Percentiles rank a stretch among this genome's conserved stretches.
phyloP scores from a whole-genome alignment of 495 filamentous ascomycete species.

The Neurospora africana region DNA sequence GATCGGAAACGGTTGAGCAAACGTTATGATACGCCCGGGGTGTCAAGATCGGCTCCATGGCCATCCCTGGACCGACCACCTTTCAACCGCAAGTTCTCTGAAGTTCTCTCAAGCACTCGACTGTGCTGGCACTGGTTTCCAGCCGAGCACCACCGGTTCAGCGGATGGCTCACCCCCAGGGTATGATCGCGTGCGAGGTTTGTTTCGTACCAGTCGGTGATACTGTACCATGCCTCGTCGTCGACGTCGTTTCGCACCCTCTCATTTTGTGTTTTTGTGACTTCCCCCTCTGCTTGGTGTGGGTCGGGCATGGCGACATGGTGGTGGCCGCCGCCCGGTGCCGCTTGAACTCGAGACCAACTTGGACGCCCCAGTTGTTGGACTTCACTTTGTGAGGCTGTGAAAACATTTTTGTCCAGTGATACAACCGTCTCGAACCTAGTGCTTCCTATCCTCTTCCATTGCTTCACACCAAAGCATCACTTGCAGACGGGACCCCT shows the following conservation, averaged over 20 bases:
- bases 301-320: not conserved
- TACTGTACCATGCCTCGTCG: not conserved
- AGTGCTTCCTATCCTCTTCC: not conserved
- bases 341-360: not conserved
- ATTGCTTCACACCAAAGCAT: not conserved
- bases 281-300: not conserved
- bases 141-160: not conserved
- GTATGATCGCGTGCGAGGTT: not conserved
- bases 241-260: not conserved
- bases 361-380: not conserved
- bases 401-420: not conserved
- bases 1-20: not conserved
- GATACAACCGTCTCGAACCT: not conserved
- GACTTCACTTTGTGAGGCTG: not conserved
- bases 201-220: not conserved
- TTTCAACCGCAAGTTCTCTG: not conserved
- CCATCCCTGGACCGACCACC: not conserved
- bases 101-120: not conserved
- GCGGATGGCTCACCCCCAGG: not conserved
- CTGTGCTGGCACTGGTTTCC: not conserved
- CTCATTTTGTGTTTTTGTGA: not conserved
- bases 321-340: not conserved
- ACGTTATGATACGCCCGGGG: not conserved
- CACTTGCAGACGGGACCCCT: not conserved
- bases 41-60: not conserved